These are phyloP conservation scores for Ilyonectria mors-panacis DNA, from an alignment of 2,329 filamentous ascomycete genomes.

Conservation along the genomic window DNA sequence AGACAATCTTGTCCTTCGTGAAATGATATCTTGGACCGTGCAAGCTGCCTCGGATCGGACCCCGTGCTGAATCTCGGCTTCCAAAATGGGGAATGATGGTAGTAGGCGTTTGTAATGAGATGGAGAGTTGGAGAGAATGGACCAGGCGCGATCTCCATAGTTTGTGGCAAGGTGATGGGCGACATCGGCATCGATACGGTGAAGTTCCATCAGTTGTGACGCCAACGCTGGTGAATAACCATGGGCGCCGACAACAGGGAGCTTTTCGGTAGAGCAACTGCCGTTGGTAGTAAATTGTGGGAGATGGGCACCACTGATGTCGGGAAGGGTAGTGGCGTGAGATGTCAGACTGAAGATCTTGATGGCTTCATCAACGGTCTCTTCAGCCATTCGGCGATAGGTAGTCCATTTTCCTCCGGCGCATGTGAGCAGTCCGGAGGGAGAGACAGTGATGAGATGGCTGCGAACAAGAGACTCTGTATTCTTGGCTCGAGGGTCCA, in stretches of 20 bases:
- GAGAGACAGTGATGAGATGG: constrained; percentile 82
- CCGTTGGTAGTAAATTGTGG: constrained; percentile 71
- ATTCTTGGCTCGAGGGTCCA: constrained; percentile 85
- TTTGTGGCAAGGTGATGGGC: constrained; percentile 58
- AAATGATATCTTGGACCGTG: constrained; percentile 79
- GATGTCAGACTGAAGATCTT: constrained; percentile 74
- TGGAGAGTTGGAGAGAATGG: constrained; percentile 70
- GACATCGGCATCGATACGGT: constrained; percentile 57
- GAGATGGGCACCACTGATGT: constrained; percentile 76
- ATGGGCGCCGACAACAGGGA: constrained; percentile 83
- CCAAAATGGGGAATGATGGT: constrained; percentile 78
- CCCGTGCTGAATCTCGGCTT: constrained; percentile 81
- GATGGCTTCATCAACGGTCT: constrained; percentile 86
- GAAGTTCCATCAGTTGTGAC: constrained; percentile 55
- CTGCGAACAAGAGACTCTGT: constrained; percentile 88
- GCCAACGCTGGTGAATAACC: constrained; percentile 66
- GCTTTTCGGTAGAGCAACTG: constrained; percentile 80
- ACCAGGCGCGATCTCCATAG: constrained; percentile 76
- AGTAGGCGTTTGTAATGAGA: constrained; percentile 74
- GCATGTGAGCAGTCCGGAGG: constrained; percentile 83
- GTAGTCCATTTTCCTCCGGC: constrained; percentile 92
- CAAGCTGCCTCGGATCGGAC: constrained; percentile 81
- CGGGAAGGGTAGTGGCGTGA: constrained; percentile 67
- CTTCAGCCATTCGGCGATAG: constrained; percentile 90
- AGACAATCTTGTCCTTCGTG: constrained; percentile 79